Percentiles rank a stretch among this genome's conserved stretches.
Conservation (phyloP, 306 rosid genomes). For the Castanospermum australe region DNA sequence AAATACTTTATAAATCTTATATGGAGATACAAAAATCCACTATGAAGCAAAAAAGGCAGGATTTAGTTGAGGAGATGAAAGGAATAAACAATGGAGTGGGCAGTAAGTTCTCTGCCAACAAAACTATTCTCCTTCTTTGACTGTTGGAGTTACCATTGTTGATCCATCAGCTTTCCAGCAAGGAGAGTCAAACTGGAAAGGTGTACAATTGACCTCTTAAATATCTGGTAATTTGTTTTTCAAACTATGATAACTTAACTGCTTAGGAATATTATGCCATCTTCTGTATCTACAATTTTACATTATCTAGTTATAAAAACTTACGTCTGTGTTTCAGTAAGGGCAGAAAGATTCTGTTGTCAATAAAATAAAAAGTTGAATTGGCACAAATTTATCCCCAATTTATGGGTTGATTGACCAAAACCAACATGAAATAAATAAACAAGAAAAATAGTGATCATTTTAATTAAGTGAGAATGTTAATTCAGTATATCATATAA, state of each 20-base stretch:
- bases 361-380: not conserved
- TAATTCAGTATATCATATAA: slow-evolving; percentile 14
- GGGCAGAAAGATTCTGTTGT: not conserved
- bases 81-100: not conserved
- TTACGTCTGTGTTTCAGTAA: not conserved
- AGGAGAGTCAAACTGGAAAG: not conserved
- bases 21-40: not conserved
- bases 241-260: not conserved
- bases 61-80: not conserved
- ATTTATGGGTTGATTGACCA: slow-evolving; percentile 13
- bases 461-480: not conserved
- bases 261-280: not conserved
- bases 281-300: not conserved
- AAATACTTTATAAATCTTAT: not conserved
- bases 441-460: not conserved
- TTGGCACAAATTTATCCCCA: not conserved
- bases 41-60: not conserved
- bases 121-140: not conserved
- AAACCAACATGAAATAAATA: not conserved
- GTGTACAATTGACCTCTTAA: not conserved
- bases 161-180: not conserved
- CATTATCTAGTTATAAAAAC: not conserved
- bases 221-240: not conserved
- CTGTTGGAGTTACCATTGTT: not conserved
- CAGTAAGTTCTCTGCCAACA: not conserved